Evolutionary conservation across 2,329 filamentous ascomycete genomes (phyloP), one percentile per base, ranked within the genome.

Genomic region (Blumeria hordei): DNA sequence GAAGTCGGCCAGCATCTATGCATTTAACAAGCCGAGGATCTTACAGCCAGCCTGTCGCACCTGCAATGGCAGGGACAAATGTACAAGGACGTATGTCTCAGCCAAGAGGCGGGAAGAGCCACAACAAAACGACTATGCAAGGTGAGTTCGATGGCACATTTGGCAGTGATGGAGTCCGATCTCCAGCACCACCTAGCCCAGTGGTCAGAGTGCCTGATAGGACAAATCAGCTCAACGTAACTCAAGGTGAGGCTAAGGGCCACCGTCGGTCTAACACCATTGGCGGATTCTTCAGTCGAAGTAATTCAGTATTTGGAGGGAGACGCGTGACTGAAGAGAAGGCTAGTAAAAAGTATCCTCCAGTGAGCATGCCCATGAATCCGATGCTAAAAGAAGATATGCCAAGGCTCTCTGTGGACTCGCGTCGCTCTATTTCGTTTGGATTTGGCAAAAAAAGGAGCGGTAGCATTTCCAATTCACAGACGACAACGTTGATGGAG

Each of bases 61-160:
- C 92, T 34, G 80, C 87, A 51, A 81, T 95, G 57, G 88, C 88
- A 52, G 82, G 84, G 61, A 92, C 88, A 54, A 94, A 92, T 67
- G 88, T 78, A 3, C 85, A 94, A 66, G 90, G 88, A 59, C 84
- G 84, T 59, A 87, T 96, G 62, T 85, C 92, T 60, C 90, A 94
- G 65, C 85, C 85, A 10, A 69, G 63, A 55, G 70, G 60, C 54
- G 71, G 74, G 59, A 78, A 81, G 63, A 78, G 14, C n/a, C 32
- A 77, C 59, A 86, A 88, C 65, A 73, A 77, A 54, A 76, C 81
- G 12, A 75, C 82, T 52, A 70, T 76, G 35, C 70, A 74, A 37
- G 67, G 70, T 57, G 67, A 71, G 44, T 70, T 64, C 62, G 78
- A 71, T 65, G 80, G 71, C 70, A 81, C 67, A 64, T 78, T 65